Percentiles rank a stretch among this genome's conserved stretches.
Conservation (phyloP, 2,329 filamentous ascomycete genomes). For the Amphichorda felina region DNA sequence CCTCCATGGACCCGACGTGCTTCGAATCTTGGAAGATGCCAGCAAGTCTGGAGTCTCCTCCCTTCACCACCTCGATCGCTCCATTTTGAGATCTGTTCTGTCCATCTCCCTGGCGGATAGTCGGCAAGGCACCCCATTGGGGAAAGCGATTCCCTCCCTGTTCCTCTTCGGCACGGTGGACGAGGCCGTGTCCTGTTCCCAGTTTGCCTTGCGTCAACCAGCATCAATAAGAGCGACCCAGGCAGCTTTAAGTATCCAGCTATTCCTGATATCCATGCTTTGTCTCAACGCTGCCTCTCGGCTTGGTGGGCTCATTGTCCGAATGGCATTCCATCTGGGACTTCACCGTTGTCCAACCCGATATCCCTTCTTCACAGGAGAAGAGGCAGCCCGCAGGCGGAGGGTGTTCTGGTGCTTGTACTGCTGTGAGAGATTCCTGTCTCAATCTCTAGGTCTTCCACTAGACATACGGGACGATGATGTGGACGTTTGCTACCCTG, state of each 20-base stretch:
- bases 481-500: conserved; percentile 43
- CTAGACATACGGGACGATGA: conserved; percentile 44
- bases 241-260: conserved; percentile 37
- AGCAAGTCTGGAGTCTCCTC: conserved; percentile 17
- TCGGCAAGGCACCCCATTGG: conserved; percentile 22
- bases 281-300: conserved; percentile 44
- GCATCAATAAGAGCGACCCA: conserved; percentile 35
- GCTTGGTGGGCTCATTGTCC: conserved; percentile 39
- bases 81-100: conserved; percentile 33
- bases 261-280: conserved; percentile 43
- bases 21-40: conserved; percentile 31
- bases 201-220: conserved; percentile 30
- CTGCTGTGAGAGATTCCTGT: conserved; percentile 39
- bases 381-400: conserved; percentile 34
- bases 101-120: conserved; percentile 42
- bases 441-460: conserved; percentile 42
- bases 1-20: conserved; percentile 38
- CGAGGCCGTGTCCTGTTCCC: conserved; percentile 35
- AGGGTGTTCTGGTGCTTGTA: conserved; percentile 47
- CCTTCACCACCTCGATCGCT: conserved; percentile 21
- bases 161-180: conserved; percentile 36
- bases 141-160: conserved; percentile 22
- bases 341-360: conserved; percentile 45
- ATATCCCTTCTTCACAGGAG: conserved; percentile 33
- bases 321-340: conserved; percentile 43